phyloP scores from a whole-genome alignment of 345 rosid species.

The Kernera saxatilis region DNA sequence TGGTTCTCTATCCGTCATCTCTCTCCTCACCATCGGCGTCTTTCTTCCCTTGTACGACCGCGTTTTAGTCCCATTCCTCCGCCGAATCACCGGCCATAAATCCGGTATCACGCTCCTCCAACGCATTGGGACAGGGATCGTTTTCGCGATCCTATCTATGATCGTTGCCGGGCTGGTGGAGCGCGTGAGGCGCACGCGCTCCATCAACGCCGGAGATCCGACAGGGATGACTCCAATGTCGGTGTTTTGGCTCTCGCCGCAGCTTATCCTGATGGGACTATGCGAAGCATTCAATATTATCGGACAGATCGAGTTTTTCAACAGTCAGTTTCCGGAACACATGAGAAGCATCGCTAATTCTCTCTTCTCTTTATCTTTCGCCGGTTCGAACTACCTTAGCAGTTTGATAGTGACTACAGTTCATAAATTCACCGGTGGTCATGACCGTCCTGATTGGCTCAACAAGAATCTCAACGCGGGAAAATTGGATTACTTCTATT shows the following conservation, averaged over 20 bases:
- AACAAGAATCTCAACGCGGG: slow-evolving; percentile 63
- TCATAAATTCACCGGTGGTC: slow-evolving; percentile 48
- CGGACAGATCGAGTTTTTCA: slow-evolving; percentile 75
- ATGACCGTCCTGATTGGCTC: slow-evolving; percentile 68
- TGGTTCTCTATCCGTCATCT: slow-evolving; percentile 76
- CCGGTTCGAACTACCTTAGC: slow-evolving; percentile 63
- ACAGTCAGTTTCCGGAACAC: slow-evolving; percentile 81
- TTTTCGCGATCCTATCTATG: slow-evolving; percentile 63
- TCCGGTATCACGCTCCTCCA: slow-evolving; percentile 76
- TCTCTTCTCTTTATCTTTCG: slow-evolving; percentile 60
- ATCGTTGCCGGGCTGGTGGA: slow-evolving; percentile 69
- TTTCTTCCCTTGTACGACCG: slow-evolving; percentile 59
- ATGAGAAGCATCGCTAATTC: slow-evolving; percentile 81
- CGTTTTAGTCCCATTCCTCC: slow-evolving; percentile 40
- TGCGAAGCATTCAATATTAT: slow-evolving; percentile 83
- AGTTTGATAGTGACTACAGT: slow-evolving; percentile 57
- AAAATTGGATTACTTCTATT: slow-evolving; percentile 77
- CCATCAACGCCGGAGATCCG: slow-evolving; percentile 38
- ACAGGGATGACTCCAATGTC: slow-evolving; percentile 51
- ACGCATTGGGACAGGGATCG: slow-evolving; percentile 75
- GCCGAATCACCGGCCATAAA: slow-evolving; percentile 65
- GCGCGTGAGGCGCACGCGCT: slow-evolving; percentile 41
- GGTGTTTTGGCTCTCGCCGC: slow-evolving; percentile 81
- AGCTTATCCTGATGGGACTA: slow-evolving; percentile 63
- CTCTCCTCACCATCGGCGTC: slow-evolving; percentile 56